Conservation (phyloP, 495 filamentous ascomycete species). For the Aspergillus asperescens region DNA sequence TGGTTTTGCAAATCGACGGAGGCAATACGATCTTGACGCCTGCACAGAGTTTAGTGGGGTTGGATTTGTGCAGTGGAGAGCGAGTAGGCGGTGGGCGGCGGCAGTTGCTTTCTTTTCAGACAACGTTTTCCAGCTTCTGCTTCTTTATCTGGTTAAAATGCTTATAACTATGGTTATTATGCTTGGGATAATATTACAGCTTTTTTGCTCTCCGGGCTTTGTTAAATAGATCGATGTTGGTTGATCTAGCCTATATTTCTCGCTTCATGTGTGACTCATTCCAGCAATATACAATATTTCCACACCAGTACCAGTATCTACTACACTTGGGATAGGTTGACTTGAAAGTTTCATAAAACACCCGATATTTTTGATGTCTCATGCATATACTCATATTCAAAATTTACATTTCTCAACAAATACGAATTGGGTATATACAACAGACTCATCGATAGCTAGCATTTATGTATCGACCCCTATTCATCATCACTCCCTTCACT, state of each 20-base stretch:
- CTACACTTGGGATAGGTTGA: background rate
- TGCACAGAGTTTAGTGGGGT: slow-evolving; percentile 21
- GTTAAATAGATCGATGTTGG: background rate
- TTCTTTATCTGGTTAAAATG: too few relatives aligned
- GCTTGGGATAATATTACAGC: too few relatives aligned
- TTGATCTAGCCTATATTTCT: background rate
- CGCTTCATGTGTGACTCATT: background rate
- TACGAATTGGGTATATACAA: slow-evolving; percentile 18
- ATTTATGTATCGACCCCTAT: slow-evolving; percentile 1
- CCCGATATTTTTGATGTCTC: too few relatives aligned
- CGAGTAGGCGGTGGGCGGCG: slow-evolving; percentile 35
- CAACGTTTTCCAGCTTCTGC: background rate
- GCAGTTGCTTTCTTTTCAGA: slow-evolving; percentile 12
- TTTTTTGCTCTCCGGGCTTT: background rate
- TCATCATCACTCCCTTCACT: slow-evolving; percentile 47
- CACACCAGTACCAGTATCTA: background rate
- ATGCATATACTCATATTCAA: background rate
- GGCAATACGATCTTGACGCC: slow-evolving; percentile 38
- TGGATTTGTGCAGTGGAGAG: slow-evolving; percentile 45
- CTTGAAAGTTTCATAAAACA: background rate
- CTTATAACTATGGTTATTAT: too few relatives aligned
- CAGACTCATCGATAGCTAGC: slow-evolving; percentile 1
- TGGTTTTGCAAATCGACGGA: slow-evolving; percentile 19
- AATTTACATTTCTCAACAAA: slow-evolving; percentile 1
- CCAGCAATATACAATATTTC: background rate